Conservation (phyloP, 805 yeast species). For the Nadsonia fulvescens region DNA sequence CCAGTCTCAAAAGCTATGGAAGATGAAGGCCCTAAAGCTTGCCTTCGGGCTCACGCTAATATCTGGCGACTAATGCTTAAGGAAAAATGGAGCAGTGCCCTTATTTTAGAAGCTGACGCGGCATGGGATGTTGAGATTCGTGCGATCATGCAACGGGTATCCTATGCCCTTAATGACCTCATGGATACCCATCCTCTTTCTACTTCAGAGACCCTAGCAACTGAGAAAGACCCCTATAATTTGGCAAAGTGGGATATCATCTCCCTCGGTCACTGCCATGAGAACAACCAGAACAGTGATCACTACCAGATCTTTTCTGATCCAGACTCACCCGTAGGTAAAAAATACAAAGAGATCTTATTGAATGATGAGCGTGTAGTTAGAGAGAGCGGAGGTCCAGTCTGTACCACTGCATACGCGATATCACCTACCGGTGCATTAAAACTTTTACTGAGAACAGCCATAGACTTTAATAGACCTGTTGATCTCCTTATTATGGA, state of each 20-base stretch:
- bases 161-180: conserved; percentile 6
- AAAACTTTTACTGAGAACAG: conserved; percentile 6
- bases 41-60: conserved; percentile 8
- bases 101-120: conserved; percentile 8
- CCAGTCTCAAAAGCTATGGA: conserved; percentile 4
- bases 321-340: no score
- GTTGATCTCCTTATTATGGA: conserved; percentile 6
- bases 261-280: no score
- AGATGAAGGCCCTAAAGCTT: no score
- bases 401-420: conserved; percentile 8
- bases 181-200: conserved; percentile 2
- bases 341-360: no score
- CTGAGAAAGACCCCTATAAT: no score
- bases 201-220: no score
- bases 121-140: conserved; percentile 9
- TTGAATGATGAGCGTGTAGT: no score
- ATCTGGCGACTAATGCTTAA: conserved; percentile 7
- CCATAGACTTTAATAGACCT: conserved; percentile 6
- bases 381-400: no score
- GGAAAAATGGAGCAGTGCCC: conserved; percentile 5
- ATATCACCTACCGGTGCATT: conserved; percentile 6
- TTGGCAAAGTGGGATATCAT: no score
- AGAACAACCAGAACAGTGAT: no score
- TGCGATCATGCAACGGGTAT: conserved; percentile 2
- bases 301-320: no score